Evolutionary conservation across 2,329 filamentous ascomycete genomes (phyloP).

Genomic region (Dactylellina cionopaga): DNA sequence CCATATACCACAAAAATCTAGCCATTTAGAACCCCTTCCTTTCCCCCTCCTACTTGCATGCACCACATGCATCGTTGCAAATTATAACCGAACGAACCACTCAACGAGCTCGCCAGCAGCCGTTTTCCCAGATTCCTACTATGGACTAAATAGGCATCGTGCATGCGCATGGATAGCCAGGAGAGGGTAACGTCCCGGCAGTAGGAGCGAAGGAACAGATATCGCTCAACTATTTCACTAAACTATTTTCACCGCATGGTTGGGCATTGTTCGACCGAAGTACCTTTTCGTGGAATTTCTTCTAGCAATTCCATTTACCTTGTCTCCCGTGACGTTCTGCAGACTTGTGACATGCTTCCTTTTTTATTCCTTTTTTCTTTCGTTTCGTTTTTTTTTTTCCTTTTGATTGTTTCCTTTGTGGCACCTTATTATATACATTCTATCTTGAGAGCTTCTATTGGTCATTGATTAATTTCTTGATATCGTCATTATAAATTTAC

Average conservation of each 20-base stretch:
- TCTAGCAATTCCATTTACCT: not conserved
- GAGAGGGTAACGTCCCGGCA: conserved; percentile 24
- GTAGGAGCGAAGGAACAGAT: conserved; percentile 24
- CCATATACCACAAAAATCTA: not conserved
- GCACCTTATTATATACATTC: no score
- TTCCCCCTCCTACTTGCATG: not conserved
- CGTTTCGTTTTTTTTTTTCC: not conserved
- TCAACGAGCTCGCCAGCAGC: conserved; percentile 11
- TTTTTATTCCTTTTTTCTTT: not conserved
- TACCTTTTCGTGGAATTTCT: no score
- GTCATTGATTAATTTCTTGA: no score
- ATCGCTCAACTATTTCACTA: conserved; percentile 23
- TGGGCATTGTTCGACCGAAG: no score
- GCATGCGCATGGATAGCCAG: conserved; percentile 43
- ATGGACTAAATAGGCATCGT: conserved; percentile 24
- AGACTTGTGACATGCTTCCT: conserved; percentile 22
- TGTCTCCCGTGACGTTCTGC: not conserved
- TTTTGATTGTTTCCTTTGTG: not conserved
- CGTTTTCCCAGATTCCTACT: not conserved
- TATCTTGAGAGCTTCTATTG: conserved; percentile 10
- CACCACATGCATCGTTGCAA: conserved; percentile 37
- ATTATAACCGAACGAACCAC: conserved; percentile 43
- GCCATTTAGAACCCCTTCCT: conserved; percentile 13
- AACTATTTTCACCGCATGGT: conserved; percentile 13
- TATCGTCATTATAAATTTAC: no score